Conservation (phyloP, 78 protist species). For the Dictyostelium purpureum region DNA sequence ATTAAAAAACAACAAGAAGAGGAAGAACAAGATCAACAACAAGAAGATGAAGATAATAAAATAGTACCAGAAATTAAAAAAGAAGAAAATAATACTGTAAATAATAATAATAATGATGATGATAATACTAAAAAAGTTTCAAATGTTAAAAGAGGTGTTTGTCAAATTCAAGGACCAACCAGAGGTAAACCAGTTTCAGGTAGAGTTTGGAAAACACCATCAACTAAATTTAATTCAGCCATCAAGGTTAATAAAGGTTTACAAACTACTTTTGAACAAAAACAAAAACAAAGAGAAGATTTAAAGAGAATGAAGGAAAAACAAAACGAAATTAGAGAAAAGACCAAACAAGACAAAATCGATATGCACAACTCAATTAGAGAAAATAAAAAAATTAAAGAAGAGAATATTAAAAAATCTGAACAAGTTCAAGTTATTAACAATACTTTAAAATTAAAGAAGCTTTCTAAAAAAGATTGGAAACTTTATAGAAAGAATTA, state of each 20-base stretch:
- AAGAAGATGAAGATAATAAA: not conserved
- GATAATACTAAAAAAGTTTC: not conserved
- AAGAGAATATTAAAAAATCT: constrained; percentile 1
- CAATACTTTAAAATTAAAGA: constrained; percentile 8
- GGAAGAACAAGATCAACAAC: not conserved
- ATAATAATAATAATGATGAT: too few relatives aligned
- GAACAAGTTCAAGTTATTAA: constrained; percentile 58
- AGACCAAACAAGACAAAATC: not conserved
- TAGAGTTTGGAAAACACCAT: constrained; percentile 65
- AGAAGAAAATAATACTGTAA: not conserved
- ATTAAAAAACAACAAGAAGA: not conserved
- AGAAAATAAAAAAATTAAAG: constrained; percentile 40
- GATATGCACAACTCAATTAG: not conserved
- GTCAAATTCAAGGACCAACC: not conserved
- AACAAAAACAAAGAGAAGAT: not conserved
- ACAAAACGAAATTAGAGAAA: constrained; percentile 17
- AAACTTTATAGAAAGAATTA: constrained; percentile 7
- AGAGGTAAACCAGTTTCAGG: constrained; percentile 77
- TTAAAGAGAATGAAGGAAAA: constrained; percentile 19
- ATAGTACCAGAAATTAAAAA: constrained; percentile 6
- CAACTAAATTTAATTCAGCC: not conserved
- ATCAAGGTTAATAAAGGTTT: constrained; percentile 22
- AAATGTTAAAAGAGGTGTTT: not conserved
- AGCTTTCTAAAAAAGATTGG: not conserved
- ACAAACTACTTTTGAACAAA: constrained; percentile 13